Conservation (phyloP, 1,284 basidiomycete species). For the Sphagnurus paluster region DNA sequence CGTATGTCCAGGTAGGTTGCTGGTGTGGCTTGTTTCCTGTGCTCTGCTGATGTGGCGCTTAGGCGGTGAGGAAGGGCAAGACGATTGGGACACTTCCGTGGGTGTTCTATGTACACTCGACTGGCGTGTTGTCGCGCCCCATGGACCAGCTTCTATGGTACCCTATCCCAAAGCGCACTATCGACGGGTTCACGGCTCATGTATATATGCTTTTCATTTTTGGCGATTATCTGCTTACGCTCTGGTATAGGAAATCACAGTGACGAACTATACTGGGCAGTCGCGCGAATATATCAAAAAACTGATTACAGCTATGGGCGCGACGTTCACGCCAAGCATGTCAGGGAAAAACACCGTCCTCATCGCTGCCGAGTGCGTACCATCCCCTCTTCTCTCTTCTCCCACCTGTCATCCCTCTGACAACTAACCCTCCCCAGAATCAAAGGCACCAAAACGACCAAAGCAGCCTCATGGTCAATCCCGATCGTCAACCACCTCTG, state of each 20-base stretch:
- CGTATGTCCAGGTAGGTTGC: slow-evolving; percentile 57
- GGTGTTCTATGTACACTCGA: slow-evolving; percentile 76
- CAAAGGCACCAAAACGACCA: slow-evolving; percentile 71
- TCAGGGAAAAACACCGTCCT: slow-evolving; percentile 73
- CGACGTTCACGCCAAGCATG: slow-evolving; percentile 80
- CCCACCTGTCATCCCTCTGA: neutral
- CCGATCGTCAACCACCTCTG: slow-evolving; percentile 87
- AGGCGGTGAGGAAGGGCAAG: slow-evolving; percentile 62
- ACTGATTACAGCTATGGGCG: slow-evolving; percentile 77
- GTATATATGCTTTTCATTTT: slow-evolving; percentile 31
- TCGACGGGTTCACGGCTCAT: slow-evolving; percentile 44
- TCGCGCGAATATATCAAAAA: slow-evolving; percentile 85
- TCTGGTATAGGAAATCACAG: slow-evolving; percentile 62
- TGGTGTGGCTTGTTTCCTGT: neutral
- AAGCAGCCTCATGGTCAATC: slow-evolving; percentile 79
- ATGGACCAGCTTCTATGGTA: slow-evolving; percentile 63
- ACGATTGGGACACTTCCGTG: slow-evolving; percentile 79
- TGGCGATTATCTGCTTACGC: neutral
- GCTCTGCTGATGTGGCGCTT: slow-evolving; percentile 7
- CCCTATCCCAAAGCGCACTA: slow-evolving; percentile 44
- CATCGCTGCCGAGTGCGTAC: slow-evolving; percentile 76
- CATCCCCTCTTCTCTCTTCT: neutral
- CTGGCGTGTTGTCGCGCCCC: slow-evolving; percentile 62
- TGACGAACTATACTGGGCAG: slow-evolving; percentile 87
- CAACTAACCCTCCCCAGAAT: slow-evolving; percentile 38